Evolutionary conservation across 2,329 filamentous ascomycete species (phyloP), one percentile per base, ranked within the genome.

Genomic region (Chrysoporthe austroafricana): DNA sequence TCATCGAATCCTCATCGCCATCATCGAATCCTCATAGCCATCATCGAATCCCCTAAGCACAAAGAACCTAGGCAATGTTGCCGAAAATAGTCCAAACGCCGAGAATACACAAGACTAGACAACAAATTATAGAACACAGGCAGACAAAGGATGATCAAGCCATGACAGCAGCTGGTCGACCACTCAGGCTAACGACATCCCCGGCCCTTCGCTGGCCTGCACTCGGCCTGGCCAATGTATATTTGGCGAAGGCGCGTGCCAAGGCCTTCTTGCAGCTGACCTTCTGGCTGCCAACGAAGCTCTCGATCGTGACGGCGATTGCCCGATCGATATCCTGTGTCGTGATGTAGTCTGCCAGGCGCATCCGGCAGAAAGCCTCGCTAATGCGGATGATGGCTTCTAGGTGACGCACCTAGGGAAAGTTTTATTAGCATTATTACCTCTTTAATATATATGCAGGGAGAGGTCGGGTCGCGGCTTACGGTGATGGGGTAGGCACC

Each of bases 401-500:
- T 44, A 99, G 84, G 82, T 99, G 96, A 83, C 96, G 94, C 72
- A 97, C 93, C 94, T 97, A 62, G 56, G 32, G 13, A 13, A 26
- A n/a, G 9, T 14, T 1, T 52, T 61, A 13, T 70, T 52, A 66
- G 66, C 61, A 26, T 39, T 16, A 56, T 32, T 18, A 11, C 11
- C n/a, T 21, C 16, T 60, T 42, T 43, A 4, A 21, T 4, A 18
- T n/a, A 11, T 16, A 42, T 9, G 3, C 4, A 26, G 34, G 9
- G 9, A n/a, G 32, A 44, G 26, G 46, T 8, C 26, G 42, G 54
- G 18, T 18, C 26, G 32, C 48, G 85, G 32, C 92, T 82, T 86
- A 98, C 96, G 36, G 96, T 99, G 71, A 99, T 99, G 4, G 96
- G 96, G 78, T 98, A 99, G 32, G 95, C 96, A 32, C 96, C 96